Evolutionary conservation across 768 basidiomycete genomes (phyloP), one percentile per base, ranked within the genome.

Genomic region (Mycena rebaudengoi): DNA sequence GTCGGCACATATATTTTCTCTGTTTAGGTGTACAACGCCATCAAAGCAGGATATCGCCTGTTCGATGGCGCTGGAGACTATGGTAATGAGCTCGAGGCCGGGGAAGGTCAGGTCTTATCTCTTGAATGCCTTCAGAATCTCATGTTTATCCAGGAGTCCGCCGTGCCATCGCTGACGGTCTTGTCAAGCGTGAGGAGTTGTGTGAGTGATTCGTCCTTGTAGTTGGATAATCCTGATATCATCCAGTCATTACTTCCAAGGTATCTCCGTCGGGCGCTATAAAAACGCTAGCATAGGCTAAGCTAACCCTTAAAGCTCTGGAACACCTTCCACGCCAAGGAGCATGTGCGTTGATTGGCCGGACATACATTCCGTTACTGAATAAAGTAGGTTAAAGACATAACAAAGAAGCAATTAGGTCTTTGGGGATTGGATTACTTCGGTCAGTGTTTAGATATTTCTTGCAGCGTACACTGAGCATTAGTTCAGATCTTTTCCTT

Each of bases 21-120:
- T n/a, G n/a, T n/a, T n/a, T n/a, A n/a, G n/a, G n/a, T n/a, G n/a
- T n/a, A n/a, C n/a, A n/a, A n/a, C 28, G 61, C 58, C 18, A 91
- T 96, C 79, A 94, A 94, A 75, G 81, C 83, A 25, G 95, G 95
- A 0, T 95, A 94, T 74, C 88, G 95, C 64, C 90, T 97, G 56
- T 82, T 97, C 57, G 94, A 95, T 59, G 90, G 92, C 63, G 94
- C 94, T 30, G 87, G 60, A 25, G 66, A 68, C 54, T 68, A 68
- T 20, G 94, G 91, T 8, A 96, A 97, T 67, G 95, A 97, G 78
- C 91, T 89, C 71, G 88, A 95, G 75, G 90, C 91, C 5, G 94
- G 49, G 11, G 7, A 8, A 20, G 43, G 8, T 12, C 21, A 8
- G 8, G 11, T 20, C 21, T 44, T 23, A 11, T 14, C 8, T 23